Evolutionary conservation across 1,139 yeast species (phyloP).

Genomic region (Suhomyces yuchorum): DNA sequence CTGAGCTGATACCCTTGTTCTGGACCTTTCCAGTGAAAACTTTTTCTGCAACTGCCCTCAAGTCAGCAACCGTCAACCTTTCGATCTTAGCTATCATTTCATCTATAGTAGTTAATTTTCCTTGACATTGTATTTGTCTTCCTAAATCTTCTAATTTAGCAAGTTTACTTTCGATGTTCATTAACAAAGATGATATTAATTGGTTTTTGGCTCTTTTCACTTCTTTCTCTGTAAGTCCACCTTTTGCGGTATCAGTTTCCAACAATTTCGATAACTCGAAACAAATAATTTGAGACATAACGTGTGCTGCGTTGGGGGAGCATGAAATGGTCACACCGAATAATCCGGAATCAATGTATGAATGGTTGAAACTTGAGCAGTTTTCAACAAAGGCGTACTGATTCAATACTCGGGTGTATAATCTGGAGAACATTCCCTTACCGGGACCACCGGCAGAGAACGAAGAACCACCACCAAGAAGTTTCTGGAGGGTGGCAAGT

Average conservation of each 20-base stretch:
- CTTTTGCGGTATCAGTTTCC: conserved; percentile 53
- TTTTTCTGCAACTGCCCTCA: conserved; percentile 72
- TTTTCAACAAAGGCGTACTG: conserved; percentile 90
- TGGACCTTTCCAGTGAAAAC: conserved; percentile 68
- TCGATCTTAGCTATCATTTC: conserved; percentile 86
- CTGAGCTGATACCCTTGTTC: conserved; percentile 53
- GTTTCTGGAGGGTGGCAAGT: conserved; percentile 83
- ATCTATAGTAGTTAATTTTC: conserved; percentile 70
- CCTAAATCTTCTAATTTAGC: conserved; percentile 95
- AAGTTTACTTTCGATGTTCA: conserved; percentile 90
- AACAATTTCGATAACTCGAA: conserved; percentile 70
- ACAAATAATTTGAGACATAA: conserved; percentile 78
- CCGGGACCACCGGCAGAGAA: conserved; percentile 99
- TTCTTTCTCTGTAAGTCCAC: conserved; percentile 68
- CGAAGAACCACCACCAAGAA: conserved; percentile 97
- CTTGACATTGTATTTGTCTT: conserved; percentile 87
- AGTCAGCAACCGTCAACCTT: conserved; percentile 62
- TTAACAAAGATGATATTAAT: conserved; percentile 80
- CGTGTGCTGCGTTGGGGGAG: conserved; percentile 81
- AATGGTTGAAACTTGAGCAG: conserved; percentile 85
- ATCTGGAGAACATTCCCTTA: conserved; percentile 95
- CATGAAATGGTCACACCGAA: conserved; percentile 89
- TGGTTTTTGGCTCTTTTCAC: conserved; percentile 91
- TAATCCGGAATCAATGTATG: conserved; percentile 86
- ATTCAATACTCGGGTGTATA: conserved; percentile 88